Conservation (phyloP, 2,329 filamentous ascomycete species). For the Colletotrichum tofieldiae region DNA sequence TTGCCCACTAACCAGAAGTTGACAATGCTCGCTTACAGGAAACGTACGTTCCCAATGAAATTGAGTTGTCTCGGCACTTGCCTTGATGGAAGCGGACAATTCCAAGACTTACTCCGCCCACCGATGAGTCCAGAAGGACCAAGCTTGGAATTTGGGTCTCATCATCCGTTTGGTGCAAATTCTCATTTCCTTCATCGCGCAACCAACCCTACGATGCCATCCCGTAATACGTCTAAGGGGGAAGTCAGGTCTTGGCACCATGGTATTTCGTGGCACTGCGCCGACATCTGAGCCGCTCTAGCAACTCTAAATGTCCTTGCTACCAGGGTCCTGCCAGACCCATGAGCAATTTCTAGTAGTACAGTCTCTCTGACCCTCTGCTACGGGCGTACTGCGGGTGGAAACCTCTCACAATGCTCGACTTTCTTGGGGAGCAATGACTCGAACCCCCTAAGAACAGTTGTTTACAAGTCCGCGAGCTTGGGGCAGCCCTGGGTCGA, state of each 20-base stretch:
- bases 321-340: too few species aligned
- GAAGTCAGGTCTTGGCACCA: constrained; percentile 24
- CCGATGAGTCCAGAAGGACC: neutral
- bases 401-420: neutral
- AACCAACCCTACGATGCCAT: constrained; percentile 2
- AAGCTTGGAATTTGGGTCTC: neutral
- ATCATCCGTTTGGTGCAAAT: constrained; percentile 34
- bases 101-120: neutral
- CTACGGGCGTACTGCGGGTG: neutral
- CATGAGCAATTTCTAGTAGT: neutral
- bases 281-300: neutral
- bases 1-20: neutral
- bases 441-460: constrained; percentile 4
- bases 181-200: neutral
- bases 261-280: constrained; percentile 24
- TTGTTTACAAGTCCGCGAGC: neutral
- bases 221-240: constrained; percentile 27
- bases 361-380: neutral
- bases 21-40: neutral
- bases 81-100: neutral
- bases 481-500: constrained; percentile 20
- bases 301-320: neutral
- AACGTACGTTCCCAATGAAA: neutral
- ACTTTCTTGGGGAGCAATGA: neutral
- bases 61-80: constrained; percentile 12